These are phyloP conservation scores for Groenewaldozyma tartarivorans DNA, from an alignment of 805 yeast species.

Conservation along the genomic window DNA sequence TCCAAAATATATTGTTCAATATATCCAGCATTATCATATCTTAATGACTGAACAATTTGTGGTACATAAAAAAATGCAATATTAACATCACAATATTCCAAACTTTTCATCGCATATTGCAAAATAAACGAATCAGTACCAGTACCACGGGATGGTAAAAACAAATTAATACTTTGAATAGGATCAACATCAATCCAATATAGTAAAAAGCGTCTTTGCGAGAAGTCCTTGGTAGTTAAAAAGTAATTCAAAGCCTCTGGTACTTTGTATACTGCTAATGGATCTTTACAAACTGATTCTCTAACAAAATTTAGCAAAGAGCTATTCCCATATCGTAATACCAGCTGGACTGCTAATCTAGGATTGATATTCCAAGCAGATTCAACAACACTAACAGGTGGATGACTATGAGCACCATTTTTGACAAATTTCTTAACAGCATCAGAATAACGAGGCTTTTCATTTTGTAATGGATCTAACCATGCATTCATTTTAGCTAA, in stretches of 20 bases:
- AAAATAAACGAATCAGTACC: constrained; percentile 55
- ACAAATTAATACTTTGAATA: constrained; percentile 72
- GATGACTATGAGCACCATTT: not conserved
- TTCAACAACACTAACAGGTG: constrained; percentile 26
- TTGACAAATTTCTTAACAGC: constrained; percentile 1
- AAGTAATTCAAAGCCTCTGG: constrained; percentile 54
- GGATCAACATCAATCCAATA: constrained; percentile 77
- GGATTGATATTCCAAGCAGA: constrained; percentile 63
- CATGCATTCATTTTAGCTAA: constrained; percentile 64
- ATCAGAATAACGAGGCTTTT: constrained; percentile 1
- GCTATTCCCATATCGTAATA: constrained; percentile 41
- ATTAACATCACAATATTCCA: constrained; percentile 80
- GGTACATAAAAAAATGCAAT: constrained; percentile 95
- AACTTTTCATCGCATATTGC: constrained; percentile 84
- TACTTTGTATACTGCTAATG: constrained; percentile 46
- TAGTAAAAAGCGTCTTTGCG: constrained; percentile 27
- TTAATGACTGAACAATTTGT: constrained; percentile 86
- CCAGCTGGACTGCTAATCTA: constrained; percentile 59
- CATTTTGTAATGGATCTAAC: constrained; percentile 51
- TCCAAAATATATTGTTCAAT: constrained; percentile 84
- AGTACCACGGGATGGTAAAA: constrained; percentile 68
- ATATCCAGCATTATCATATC: constrained; percentile 76
- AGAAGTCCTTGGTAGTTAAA: constrained; percentile 16
- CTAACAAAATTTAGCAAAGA: constrained; percentile 32
- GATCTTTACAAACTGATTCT: constrained; percentile 42